phyloP scores from a whole-genome alignment of 306 rosid species.

The Trifolium repens region DNA sequence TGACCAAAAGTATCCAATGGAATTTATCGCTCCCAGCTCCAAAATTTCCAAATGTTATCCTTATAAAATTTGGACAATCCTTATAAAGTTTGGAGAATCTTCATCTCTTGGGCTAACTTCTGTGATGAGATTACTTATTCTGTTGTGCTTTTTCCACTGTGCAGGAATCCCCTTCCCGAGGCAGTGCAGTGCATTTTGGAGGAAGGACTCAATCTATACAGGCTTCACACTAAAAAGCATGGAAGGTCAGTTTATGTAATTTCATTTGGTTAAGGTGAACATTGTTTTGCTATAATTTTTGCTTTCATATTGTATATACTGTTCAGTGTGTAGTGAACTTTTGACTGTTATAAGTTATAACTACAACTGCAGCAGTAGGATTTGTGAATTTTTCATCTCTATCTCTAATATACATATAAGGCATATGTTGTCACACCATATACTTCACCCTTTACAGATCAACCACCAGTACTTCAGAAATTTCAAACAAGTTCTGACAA shows the following conservation, averaged over 20 bases:
- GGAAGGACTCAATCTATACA: constrained; percentile 79
- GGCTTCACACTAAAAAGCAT: constrained; percentile 73
- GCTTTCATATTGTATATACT: constrained; percentile 14
- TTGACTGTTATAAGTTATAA: constrained; percentile 3
- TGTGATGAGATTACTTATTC: constrained; percentile 11
- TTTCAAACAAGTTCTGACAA: constrained; percentile 19
- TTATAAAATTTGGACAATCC: background rate
- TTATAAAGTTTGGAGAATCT: background rate
- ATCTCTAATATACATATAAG: constrained; percentile 12
- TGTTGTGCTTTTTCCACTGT: constrained; percentile 36
- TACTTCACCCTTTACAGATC: constrained; percentile 9
- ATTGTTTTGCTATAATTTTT: background rate
- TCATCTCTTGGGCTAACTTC: background rate
- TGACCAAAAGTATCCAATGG: constrained; percentile 6
- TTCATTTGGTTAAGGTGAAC: constrained; percentile 22
- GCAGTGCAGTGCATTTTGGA: constrained; percentile 68
- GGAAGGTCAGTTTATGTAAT: constrained; percentile 70
- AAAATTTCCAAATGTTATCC: background rate
- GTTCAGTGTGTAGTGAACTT: constrained; percentile 12
- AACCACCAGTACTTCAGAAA: constrained; percentile 17
- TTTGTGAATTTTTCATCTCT: constrained; percentile 25
- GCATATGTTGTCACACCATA: constrained; percentile 4
- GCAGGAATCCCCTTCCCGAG: constrained; percentile 75
- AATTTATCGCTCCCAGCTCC: background rate
- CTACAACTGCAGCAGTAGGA: constrained; percentile 14